Conservation (phyloP, 176 grass and related monocot genomes). For the Triticum timopheevii region DNA sequence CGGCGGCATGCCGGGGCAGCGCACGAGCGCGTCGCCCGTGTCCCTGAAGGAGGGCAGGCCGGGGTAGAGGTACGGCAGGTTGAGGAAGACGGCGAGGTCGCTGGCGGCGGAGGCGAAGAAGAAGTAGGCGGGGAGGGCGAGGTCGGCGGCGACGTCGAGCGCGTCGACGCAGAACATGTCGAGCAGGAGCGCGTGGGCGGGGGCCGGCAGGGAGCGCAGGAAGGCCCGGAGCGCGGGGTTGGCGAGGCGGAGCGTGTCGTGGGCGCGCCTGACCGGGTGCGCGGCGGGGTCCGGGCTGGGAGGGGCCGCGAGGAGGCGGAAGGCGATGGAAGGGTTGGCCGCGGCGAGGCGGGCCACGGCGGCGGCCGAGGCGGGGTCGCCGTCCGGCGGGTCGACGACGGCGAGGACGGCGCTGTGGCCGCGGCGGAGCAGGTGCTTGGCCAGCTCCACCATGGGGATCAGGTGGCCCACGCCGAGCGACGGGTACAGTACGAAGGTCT, state of each 20-base stretch:
- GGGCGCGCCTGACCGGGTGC: neutral
- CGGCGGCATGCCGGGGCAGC: conserved; percentile 39
- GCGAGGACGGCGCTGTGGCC: conserved; percentile 39
- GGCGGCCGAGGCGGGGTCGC: conserved; percentile 17
- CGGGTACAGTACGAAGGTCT: conserved; percentile 58
- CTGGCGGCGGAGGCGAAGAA: conserved; percentile 25
- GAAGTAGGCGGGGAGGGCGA: conserved; percentile 32
- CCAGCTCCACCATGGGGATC: conserved; percentile 63
- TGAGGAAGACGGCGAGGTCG: conserved; percentile 23
- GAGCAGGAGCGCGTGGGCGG: conserved; percentile 23
- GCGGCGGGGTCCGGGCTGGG: neutral
- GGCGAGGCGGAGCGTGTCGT: conserved; percentile 4
- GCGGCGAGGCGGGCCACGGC: neutral
- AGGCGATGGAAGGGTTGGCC: conserved; percentile 24
- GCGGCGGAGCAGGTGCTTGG: conserved; percentile 42
- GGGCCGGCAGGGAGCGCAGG: neutral
- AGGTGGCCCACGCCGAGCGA: conserved; percentile 55
- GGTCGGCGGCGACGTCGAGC: conserved; percentile 31
- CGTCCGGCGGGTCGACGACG: conserved; percentile 37
- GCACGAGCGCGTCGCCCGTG: conserved; percentile 27
- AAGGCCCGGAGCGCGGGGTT: neutral
- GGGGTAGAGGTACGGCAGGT: conserved; percentile 1
- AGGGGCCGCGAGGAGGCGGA: conserved; percentile 15
- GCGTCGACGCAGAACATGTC: conserved; percentile 46
- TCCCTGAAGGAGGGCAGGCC: conserved; percentile 40